Conservation (phyloP, 148 eudicot genomes). For the Chenopodium suecicum region DNA sequence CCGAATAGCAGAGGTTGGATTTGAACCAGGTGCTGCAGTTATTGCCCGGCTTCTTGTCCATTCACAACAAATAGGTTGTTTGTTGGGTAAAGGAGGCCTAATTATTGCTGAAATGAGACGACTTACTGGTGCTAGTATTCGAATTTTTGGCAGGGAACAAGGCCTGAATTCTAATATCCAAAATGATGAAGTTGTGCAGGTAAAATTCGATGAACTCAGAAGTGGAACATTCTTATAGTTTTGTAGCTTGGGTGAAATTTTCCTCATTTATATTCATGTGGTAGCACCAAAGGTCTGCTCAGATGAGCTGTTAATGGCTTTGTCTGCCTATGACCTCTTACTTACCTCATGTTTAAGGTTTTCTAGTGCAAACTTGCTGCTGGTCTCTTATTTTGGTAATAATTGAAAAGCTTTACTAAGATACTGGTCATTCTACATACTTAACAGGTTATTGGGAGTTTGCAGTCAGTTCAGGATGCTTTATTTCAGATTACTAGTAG, state of each 20-base stretch:
- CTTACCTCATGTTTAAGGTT: neutral
- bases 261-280: neutral
- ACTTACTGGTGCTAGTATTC: conserved; percentile 57
- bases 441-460: conserved; percentile 49
- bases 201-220: conserved; percentile 12
- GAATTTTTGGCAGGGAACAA: conserved; percentile 53
- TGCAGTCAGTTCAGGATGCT: conserved; percentile 62
- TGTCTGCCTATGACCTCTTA: neutral
- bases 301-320: neutral
- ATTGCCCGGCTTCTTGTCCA: conserved; percentile 59
- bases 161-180: conserved; percentile 30
- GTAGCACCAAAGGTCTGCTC: neutral
- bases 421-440: neutral
- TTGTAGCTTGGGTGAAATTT: neutral
- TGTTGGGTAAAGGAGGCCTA: conserved; percentile 60
- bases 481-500: conserved; percentile 57
- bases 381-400: neutral
- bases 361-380: neutral
- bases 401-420: conserved; percentile 1
- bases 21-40: conserved; percentile 57
- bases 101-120: conserved; percentile 57
- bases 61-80: conserved; percentile 56
- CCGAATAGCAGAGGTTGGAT: conserved; percentile 54
- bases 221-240: neutral
- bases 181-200: conserved; percentile 62